These are phyloP conservation scores for Cryphonectria naterciae DNA, from an alignment of 2,329 filamentous ascomycete genomes.

Conservation along the genomic window DNA sequence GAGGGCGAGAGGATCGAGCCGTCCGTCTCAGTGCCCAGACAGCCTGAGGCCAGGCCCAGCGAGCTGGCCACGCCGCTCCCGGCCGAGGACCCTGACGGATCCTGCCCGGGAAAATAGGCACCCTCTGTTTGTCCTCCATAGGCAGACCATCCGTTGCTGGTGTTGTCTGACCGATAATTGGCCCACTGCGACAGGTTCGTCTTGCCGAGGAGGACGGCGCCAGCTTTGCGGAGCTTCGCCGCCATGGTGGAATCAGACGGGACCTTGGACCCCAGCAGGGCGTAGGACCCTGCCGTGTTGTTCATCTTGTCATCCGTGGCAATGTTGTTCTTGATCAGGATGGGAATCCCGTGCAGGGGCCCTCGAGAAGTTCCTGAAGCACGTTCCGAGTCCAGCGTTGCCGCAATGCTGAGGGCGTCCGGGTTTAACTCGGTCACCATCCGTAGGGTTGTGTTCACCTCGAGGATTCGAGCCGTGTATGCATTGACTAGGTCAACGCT, in stretches of 20 bases:
- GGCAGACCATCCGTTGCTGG: conserved; percentile 67
- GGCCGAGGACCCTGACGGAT: conserved; percentile 64
- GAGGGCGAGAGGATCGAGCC: conserved; percentile 22
- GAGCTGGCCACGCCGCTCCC: conserved; percentile 64
- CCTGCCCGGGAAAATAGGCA: conserved; percentile 64
- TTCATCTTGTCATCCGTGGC: conserved; percentile 64
- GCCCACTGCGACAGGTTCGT: conserved; percentile 67
- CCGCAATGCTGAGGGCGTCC: conserved; percentile 45
- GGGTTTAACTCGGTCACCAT: conserved; percentile 44
- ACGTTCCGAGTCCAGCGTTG: conserved; percentile 39
- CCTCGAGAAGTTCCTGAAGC: conserved; percentile 32
- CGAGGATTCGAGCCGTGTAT: conserved; percentile 37
- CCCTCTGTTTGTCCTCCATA: conserved; percentile 65
- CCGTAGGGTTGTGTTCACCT: conserved; percentile 40
- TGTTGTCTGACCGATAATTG: conserved; percentile 60
- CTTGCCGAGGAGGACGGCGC: conserved; percentile 67
- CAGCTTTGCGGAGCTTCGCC: conserved; percentile 60
- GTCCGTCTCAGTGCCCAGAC: conserved; percentile 21
- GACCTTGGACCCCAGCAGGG: conserved; percentile 53
- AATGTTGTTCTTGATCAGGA: conserved; percentile 69
- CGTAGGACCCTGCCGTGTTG: conserved; percentile 62
- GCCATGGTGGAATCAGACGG: conserved; percentile 61
- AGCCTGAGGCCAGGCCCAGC: conserved; percentile 61
- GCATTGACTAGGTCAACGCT: conserved; percentile 42
- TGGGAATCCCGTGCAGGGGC: conserved; percentile 65